phyloP scores from a whole-genome alignment of 345 rosid genomes.

The Corymbia maculata region DNA sequence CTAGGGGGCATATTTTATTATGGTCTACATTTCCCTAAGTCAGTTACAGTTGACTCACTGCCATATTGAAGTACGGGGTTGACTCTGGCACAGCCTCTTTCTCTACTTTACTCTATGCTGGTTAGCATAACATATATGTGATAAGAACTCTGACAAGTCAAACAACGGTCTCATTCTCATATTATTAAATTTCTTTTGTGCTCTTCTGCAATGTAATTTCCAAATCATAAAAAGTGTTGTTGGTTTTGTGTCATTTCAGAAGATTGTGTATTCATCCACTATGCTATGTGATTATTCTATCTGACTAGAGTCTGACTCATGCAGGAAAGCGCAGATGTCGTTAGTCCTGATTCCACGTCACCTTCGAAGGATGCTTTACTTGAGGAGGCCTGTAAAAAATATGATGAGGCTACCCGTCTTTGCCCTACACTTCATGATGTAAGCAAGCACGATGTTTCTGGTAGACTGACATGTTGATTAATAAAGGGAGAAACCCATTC shows the following conservation, averaged over 20 bases:
- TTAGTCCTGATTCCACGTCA: constrained; percentile 76
- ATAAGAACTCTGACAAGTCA: neutral
- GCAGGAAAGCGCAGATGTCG: constrained; percentile 99
- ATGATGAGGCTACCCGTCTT: constrained; percentile 85
- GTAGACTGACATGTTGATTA: neutral
- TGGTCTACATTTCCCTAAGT: neutral
- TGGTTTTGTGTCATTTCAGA: neutral
- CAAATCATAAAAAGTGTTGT: neutral
- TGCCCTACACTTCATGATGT: constrained; percentile 96
- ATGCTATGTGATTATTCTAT: neutral
- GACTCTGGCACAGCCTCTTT: neutral
- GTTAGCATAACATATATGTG: neutral
- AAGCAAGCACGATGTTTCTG: constrained; percentile 13
- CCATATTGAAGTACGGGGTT: neutral
- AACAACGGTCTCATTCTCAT: neutral
- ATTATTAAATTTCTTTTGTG: neutral
- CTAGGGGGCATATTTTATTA: neutral
- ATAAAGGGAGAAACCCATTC: neutral
- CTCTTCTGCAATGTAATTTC: neutral
- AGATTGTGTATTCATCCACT: neutral
- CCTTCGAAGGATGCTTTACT: constrained; percentile 95
- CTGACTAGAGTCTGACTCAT: neutral
- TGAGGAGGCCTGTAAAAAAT: constrained; percentile 97
- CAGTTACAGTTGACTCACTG: neutral
- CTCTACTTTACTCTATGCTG: neutral